These are phyloP conservation scores for Lignosus rhinocerotis DNA, from an alignment of 1,284 basidiomycete genomes.

Conservation along the genomic window DNA sequence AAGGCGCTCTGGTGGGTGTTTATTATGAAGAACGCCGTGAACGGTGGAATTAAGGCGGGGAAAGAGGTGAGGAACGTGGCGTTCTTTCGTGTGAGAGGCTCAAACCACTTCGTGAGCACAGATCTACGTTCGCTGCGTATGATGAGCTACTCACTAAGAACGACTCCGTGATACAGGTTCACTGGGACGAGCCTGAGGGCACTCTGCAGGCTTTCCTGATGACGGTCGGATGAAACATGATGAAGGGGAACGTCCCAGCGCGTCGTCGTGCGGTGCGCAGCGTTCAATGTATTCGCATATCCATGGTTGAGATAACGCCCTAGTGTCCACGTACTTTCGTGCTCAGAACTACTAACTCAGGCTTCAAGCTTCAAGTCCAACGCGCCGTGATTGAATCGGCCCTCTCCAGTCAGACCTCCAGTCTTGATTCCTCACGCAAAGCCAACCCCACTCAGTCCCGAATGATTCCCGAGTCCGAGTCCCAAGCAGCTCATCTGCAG, in stretches of 20 bases:
- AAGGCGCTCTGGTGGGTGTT: conserved; percentile 7
- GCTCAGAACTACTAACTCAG: no score
- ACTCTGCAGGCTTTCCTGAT: conserved; percentile 1
- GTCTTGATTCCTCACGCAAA: no score
- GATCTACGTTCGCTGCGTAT: neutral
- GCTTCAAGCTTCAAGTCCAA: no score
- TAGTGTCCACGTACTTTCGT: no score
- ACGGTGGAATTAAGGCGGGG: conserved; percentile 2
- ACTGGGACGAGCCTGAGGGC: conserved; percentile 10
- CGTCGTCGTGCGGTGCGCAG: no score
- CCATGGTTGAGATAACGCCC: no score
- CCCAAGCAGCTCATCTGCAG: no score
- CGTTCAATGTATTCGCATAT: no score
- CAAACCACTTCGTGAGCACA: conserved; percentile 19
- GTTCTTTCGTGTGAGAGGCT: conserved; percentile 4
- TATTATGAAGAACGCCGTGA: conserved; percentile 4
- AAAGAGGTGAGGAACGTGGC: conserved; percentile 6
- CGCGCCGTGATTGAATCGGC: no score
- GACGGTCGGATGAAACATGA: neutral
- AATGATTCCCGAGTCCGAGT: no score
- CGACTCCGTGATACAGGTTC: neutral
- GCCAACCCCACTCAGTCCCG: no score
- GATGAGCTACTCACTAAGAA: neutral
- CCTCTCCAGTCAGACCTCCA: no score
- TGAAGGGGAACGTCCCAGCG: neutral